phyloP scores from a whole-genome alignment of 2,329 filamentous ascomycete genomes.

The Pyrenophora graminea region DNA sequence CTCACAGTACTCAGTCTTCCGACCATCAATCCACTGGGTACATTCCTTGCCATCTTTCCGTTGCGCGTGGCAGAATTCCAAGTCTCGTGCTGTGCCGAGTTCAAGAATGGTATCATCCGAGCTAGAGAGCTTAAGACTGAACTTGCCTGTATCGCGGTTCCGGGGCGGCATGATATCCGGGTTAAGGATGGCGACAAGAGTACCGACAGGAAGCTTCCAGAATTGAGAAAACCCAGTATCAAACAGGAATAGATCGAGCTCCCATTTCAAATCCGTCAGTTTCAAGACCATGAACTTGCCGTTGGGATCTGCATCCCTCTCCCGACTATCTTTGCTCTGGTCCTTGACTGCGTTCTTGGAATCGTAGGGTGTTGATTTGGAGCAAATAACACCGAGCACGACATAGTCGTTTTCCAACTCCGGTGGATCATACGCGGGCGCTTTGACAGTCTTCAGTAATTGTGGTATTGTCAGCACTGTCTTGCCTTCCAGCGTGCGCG shows the following conservation, averaged over 20 bases:
- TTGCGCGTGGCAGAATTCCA: constrained; percentile 84
- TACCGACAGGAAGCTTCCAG: constrained; percentile 93
- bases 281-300: constrained; percentile 93
- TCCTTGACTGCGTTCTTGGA: constrained; percentile 55
- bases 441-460: constrained; percentile 78
- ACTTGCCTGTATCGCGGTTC: constrained; percentile 76
- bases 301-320: constrained; percentile 59
- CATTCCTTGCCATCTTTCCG: constrained; percentile 85
- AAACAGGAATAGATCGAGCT: constrained; percentile 91
- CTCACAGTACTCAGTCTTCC: constrained; percentile 88
- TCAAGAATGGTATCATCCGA: constrained; percentile 90
- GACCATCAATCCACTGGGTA: constrained; percentile 81
- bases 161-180: constrained; percentile 88
- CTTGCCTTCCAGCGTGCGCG: constrained; percentile 77
- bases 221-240: constrained; percentile 87
- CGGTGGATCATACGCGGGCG: constrained; percentile 76
- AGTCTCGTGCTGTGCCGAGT: constrained; percentile 79
- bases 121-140: constrained; percentile 82
- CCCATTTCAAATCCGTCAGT: constrained; percentile 85
- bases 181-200: constrained; percentile 88
- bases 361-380: constrained; percentile 79
- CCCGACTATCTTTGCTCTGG: constrained; percentile 48
- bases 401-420: constrained; percentile 89
- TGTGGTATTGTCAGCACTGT: constrained; percentile 79
- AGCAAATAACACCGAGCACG: constrained; percentile 83